Conservation (phyloP, 371 early-diverging fungal genomes). For the Saksenaea vasiformis region DNA sequence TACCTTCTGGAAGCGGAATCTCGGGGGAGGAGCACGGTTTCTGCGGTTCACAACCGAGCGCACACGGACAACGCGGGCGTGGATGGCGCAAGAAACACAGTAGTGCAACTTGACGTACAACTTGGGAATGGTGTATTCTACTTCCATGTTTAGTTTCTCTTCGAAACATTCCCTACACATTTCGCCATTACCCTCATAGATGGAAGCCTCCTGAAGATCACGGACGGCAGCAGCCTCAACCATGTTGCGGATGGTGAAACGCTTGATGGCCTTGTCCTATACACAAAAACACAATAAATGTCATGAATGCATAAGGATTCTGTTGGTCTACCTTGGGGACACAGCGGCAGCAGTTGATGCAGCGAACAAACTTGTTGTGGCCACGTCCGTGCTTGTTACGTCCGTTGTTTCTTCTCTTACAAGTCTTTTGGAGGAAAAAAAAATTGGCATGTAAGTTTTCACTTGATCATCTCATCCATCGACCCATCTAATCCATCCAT, state of each 20-base stretch:
- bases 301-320: background rate
- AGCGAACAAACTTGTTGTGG: slow-evolving; percentile 95
- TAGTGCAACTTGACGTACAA: slow-evolving; percentile 97
- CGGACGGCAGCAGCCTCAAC: slow-evolving; percentile 97
- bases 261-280: slow-evolving; percentile 98
- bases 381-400: slow-evolving; percentile 99
- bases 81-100: slow-evolving; percentile 99
- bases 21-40: slow-evolving; percentile 91
- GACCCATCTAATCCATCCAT: background rate
- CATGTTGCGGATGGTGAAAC: slow-evolving; percentile 97
- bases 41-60: slow-evolving; percentile 91
- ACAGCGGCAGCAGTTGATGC: slow-evolving; percentile 98
- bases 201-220: slow-evolving; percentile 96
- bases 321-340: slow-evolving; percentile 79
- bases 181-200: slow-evolving; percentile 75
- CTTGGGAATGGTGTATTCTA: slow-evolving; percentile 97
- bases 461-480: background rate
- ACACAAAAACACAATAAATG: background rate
- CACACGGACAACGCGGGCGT: slow-evolving; percentile 96
- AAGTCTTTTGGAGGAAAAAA: slow-evolving; percentile 60
- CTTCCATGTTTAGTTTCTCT: background rate
- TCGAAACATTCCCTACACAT: background rate
- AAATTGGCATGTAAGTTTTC: background rate
- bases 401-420: slow-evolving; percentile 99
- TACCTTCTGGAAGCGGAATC: slow-evolving; percentile 80